These are phyloP conservation scores for Strombidium stylifer DNA, from an alignment of 73 alveolate genomes.

Conservation along the genomic window DNA sequence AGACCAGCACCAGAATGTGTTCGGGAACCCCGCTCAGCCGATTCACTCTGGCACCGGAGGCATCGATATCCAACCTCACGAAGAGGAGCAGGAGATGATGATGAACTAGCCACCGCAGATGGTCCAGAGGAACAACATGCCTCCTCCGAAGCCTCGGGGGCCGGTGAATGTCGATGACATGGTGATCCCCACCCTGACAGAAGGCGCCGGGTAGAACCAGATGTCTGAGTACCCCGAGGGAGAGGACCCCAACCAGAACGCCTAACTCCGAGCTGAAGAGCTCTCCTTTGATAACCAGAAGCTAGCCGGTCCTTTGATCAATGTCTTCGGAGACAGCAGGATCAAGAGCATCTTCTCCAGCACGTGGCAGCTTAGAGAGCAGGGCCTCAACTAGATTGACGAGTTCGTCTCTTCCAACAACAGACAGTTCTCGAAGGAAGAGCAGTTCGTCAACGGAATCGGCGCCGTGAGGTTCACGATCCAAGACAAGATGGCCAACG, in stretches of 20 bases:
- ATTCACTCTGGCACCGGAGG: too few relatives aligned
- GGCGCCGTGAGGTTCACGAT: constrained; percentile 85
- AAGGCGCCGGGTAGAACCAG: constrained; percentile 33
- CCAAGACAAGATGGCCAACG: constrained; percentile 82
- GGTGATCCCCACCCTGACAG: constrained; percentile 67
- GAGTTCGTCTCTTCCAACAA: constrained; percentile 50
- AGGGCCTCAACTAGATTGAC: constrained; percentile 62
- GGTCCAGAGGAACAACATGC: neutral
- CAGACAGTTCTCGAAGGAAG: constrained; percentile 50
- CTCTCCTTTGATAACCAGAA: constrained; percentile 66
- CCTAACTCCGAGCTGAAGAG: constrained; percentile 76
- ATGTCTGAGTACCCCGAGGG: constrained; percentile 67
- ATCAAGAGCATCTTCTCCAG: constrained; percentile 78
- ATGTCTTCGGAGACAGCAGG: constrained; percentile 71
- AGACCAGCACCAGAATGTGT: too few relatives aligned
- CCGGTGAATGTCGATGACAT: constrained; percentile 58
- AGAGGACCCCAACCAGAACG: constrained; percentile 55
- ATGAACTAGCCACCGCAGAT: too few relatives aligned
- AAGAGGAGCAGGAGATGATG: too few relatives aligned
- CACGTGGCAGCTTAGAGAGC: constrained; percentile 87
- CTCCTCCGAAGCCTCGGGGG: neutral
- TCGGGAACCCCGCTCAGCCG: too few relatives aligned
- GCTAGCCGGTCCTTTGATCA: constrained; percentile 92
- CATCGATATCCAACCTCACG: too few relatives aligned
- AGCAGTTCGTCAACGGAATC: constrained; percentile 50